Conservation (phyloP, 2,329 filamentous ascomycete genomes). For the Hypoxylon sp. region DNA sequence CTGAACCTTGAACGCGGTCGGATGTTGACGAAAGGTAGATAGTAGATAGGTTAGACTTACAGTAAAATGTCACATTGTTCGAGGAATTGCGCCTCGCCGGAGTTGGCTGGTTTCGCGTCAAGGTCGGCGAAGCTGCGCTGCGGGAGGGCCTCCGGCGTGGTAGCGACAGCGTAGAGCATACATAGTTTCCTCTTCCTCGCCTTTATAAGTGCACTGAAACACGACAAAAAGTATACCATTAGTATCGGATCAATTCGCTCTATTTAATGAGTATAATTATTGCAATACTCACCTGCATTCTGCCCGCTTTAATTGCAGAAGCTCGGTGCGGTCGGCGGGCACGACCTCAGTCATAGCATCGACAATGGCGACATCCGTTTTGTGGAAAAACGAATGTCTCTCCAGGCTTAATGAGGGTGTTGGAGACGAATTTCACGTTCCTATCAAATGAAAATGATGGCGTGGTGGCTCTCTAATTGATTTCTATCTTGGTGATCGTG, state of each 20-base stretch:
- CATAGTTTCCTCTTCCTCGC: conserved; percentile 92
- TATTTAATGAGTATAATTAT: conserved; percentile 54
- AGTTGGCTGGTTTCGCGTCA: conserved; percentile 65
- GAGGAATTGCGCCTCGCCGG: conserved; percentile 67
- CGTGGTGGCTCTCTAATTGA: conserved; percentile 53
- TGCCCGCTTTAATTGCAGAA: conserved; percentile 73
- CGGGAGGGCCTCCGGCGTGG: conserved; percentile 72
- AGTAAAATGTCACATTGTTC: conserved; percentile 68
- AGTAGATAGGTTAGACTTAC: conserved; percentile 59
- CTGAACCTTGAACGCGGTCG: conserved; percentile 27
- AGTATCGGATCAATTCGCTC: conserved; percentile 63
- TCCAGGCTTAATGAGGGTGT: conserved; percentile 51
- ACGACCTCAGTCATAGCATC: conserved; percentile 79
- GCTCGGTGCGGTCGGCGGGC: conserved; percentile 72
- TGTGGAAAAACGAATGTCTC: conserved; percentile 68
- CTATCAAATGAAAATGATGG: conserved; percentile 54
- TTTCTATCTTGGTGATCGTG: conserved; percentile 33
- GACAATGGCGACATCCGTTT: conserved; percentile 77
- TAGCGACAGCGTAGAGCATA: conserved; percentile 85
- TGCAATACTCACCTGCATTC: conserved; percentile 67
- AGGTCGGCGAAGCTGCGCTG: conserved; percentile 67
- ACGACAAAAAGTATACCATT: conserved; percentile 57
- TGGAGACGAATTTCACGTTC: conserved; percentile 50
- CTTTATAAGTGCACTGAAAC: conserved; percentile 75
- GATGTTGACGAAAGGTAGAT: conserved; percentile 19